These are phyloP conservation scores for Lunularia cruciata DNA, from an alignment of 225 moss, liverwort and hornwort species.

Conservation along the genomic window DNA sequence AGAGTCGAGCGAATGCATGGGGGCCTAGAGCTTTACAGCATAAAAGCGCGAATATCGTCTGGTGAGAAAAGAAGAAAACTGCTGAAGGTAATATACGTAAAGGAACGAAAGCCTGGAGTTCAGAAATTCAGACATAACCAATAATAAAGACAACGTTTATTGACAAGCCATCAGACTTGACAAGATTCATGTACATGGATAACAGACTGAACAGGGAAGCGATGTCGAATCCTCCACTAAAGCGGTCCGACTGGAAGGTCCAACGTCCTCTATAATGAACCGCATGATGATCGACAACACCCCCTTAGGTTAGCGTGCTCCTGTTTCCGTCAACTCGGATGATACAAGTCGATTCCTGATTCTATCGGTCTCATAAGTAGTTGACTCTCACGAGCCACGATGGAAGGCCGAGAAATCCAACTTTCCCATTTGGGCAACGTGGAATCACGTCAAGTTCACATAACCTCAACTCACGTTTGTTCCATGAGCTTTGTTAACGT, in stretches of 20 bases:
- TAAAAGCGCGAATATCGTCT: too few relatives aligned
- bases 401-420: too few relatives aligned
- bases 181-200: too few relatives aligned
- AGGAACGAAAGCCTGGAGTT: too few relatives aligned
- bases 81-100: too few relatives aligned
- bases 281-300: neutral
- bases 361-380: neutral
- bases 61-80: too few relatives aligned
- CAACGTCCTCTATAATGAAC: neutral
- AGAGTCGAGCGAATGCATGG: too few relatives aligned
- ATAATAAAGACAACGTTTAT: too few relatives aligned
- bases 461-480: neutral
- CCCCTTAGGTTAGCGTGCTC: neutral
- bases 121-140: too few relatives aligned
- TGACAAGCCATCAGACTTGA: too few relatives aligned
- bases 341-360: neutral
- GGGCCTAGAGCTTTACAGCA: too few relatives aligned
- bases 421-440: too few relatives aligned
- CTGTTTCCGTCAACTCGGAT: neutral
- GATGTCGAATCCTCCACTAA: neutral
- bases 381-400: neutral
- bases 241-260: neutral
- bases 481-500: neutral
- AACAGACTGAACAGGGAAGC: neutral
- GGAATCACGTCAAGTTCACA: neutral